Percentiles rank a stretch among this genome's conserved stretches.
phyloP scores from a whole-genome alignment of 305 asterid species.

The Plantago rigida region DNA sequence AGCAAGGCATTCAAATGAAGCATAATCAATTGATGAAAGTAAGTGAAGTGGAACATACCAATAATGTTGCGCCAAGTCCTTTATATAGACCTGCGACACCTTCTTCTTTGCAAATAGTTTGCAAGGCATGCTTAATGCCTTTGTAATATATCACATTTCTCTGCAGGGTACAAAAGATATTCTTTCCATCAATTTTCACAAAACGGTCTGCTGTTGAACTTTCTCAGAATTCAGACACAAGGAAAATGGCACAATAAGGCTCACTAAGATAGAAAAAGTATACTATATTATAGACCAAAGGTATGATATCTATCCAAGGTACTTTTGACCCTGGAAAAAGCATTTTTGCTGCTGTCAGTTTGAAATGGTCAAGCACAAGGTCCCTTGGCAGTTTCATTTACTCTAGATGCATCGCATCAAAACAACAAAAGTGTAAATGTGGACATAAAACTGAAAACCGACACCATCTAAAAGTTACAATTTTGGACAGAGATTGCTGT shows the following conservation, averaged over 20 bases:
- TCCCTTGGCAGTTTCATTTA: neutral
- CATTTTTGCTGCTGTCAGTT: neutral
- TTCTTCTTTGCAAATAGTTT: constrained; percentile 72
- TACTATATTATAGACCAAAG: neutral
- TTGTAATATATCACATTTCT: constrained; percentile 55
- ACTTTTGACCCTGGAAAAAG: neutral
- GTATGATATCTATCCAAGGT: constrained; percentile 21
- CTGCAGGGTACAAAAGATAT: constrained; percentile 37
- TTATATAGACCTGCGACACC: constrained; percentile 63
- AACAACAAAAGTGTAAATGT: neutral
- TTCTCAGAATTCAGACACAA: constrained; percentile 7
- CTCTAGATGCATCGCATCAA: neutral
- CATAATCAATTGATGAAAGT: constrained; percentile 7
- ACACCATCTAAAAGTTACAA: neutral
- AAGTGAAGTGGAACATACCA: constrained; percentile 40
- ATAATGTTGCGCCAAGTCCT: constrained; percentile 77
- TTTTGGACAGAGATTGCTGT: neutral
- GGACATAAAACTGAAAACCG: neutral
- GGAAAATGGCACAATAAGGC: constrained; percentile 3
- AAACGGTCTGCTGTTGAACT: neutral
- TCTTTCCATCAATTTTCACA: constrained; percentile 10
- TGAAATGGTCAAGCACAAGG: constrained; percentile 1
- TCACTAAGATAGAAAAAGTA: neutral
- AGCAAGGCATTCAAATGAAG: constrained; percentile 16
- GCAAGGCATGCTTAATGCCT: constrained; percentile 69